Percentiles rank a stretch among this genome's conserved stretches.
Evolutionary conservation across 2,329 filamentous ascomycete genomes (phyloP).

Genomic region (Verticillium dahliae): DNA sequence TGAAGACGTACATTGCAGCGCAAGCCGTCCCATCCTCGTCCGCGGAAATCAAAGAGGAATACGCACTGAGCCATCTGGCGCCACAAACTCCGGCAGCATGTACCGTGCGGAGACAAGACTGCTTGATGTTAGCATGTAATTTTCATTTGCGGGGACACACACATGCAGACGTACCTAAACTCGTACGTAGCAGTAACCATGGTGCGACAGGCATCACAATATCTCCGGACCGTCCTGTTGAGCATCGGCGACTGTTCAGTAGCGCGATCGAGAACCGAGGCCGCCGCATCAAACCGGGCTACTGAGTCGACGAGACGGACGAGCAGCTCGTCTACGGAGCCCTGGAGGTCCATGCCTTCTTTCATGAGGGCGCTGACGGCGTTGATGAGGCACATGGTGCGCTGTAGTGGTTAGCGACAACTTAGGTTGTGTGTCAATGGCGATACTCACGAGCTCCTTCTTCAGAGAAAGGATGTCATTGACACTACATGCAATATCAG

Average conservation of each 20-base stretch:
- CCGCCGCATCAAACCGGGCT: background rate
- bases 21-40: background rate
- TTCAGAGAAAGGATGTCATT: slow-evolving; percentile 25
- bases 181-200: slow-evolving; percentile 23
- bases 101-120: slow-evolving; percentile 26
- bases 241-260: slow-evolving; percentile 8
- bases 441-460: slow-evolving; percentile 19
- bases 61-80: slow-evolving; percentile 23
- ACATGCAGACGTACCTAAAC: slow-evolving; percentile 21
- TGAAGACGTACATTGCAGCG: no score
- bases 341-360: slow-evolving; percentile 9
- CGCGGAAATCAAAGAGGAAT: slow-evolving; percentile 18
- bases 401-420: background rate
- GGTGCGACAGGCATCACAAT: slow-evolving; percentile 21
- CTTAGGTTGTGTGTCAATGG: background rate
- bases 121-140: slow-evolving; percentile 6
- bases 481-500: slow-evolving; percentile 2
- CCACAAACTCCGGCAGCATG: slow-evolving; percentile 19
- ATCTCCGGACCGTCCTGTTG: slow-evolving; percentile 10
- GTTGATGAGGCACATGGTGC: slow-evolving; percentile 19
- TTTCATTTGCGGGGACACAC: no score
- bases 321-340: slow-evolving; percentile 1
- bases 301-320: slow-evolving; percentile 10
- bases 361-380: slow-evolving; percentile 18
- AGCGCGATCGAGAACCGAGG: background rate